phyloP scores from a whole-genome alignment of 495 filamentous ascomycete genomes.

The Platismatia glauca region DNA sequence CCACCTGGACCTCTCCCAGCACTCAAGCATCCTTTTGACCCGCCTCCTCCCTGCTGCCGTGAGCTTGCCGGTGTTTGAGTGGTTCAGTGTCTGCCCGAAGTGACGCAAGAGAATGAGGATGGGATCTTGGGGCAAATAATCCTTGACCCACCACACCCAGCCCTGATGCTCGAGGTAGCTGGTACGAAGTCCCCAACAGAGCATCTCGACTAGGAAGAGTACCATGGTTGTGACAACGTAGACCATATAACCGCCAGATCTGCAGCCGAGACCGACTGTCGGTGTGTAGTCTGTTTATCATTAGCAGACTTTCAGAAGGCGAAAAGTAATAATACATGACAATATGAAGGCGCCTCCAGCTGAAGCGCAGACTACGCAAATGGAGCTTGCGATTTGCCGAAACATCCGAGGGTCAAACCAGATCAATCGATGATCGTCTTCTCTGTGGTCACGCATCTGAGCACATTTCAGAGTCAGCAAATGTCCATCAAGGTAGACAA shows the following conservation, averaged over 20 bases:
- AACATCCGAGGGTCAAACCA: conserved; percentile 36
- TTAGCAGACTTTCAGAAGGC: neutral
- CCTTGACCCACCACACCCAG: neutral
- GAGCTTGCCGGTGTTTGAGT: neutral
- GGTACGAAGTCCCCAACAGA: conserved; percentile 30
- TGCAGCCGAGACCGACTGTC: conserved; percentile 35
- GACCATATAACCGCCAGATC: conserved; percentile 39
- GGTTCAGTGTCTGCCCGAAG: neutral
- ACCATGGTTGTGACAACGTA: conserved; percentile 28
- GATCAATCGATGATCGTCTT: conserved; percentile 22
- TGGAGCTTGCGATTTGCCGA: conserved; percentile 31
- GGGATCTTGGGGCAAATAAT: neutral
- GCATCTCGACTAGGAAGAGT: conserved; percentile 30
- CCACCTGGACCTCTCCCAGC: neutral
- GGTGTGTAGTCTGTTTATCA: conserved; percentile 12
- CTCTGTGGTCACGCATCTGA: conserved; percentile 22
- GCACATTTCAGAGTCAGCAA: neutral
- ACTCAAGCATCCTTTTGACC: neutral
- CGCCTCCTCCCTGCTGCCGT: neutral
- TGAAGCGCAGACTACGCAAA: conserved; percentile 15
- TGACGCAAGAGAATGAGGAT: neutral
- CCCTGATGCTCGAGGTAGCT: neutral
- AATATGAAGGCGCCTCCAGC: neutral
- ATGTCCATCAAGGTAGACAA: neutral
- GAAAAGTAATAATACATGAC: neutral